Base-by-base conservation (phyloP, 306 rosid species). In the Dalbergia cochinchinensis region DNA sequence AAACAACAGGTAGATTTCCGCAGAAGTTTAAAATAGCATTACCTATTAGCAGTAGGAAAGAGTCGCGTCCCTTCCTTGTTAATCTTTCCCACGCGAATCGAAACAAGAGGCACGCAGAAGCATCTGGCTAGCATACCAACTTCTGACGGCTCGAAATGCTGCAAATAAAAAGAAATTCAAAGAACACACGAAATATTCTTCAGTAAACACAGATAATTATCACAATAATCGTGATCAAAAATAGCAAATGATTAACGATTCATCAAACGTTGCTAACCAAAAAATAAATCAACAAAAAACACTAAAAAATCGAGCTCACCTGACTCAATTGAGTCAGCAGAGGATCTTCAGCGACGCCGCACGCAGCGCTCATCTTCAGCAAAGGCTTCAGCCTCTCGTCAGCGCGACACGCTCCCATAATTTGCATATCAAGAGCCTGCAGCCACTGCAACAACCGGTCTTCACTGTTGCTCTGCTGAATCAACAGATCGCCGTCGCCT, bases 61-160 rank as follows among this genome's bases (percentile, higher is more conserved):
- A 93, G 66, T 7, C 88, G 89, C 60, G 73, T 79, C 81, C 93
- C 97, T 75, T 88, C 94, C 93, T 86, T 88, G 83, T 75, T 83
- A 65, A 96, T 87, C 86, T 84, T 90, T 35, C 99, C 99, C 44
- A 91, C 98, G 14, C 99, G 98, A 11, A 96, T 77, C 2, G 99
- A 91, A 65, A 96, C 99, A 64, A 96, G 98, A 10, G 99, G 99
- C 69, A 93, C 88, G 72, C 97, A 96, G 78, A 96, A 96, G 90
- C 99, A 96, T 85, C 99, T 93, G 5, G 98, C 99, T 37, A 96
- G 80, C 91, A 96, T 90, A 13, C 96, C 98, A 77, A 96, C 98
- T 81, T 96, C 99, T 0, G 86, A 97, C 8, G 94, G 98, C 89
- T 93, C 98, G 33, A 96, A 96, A 93, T 96, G 97, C 99, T 96